Evolutionary conservation across 1,284 basidiomycete species (phyloP), one percentile per base, ranked within the genome.

Genomic region (Tylopilus sp.): DNA sequence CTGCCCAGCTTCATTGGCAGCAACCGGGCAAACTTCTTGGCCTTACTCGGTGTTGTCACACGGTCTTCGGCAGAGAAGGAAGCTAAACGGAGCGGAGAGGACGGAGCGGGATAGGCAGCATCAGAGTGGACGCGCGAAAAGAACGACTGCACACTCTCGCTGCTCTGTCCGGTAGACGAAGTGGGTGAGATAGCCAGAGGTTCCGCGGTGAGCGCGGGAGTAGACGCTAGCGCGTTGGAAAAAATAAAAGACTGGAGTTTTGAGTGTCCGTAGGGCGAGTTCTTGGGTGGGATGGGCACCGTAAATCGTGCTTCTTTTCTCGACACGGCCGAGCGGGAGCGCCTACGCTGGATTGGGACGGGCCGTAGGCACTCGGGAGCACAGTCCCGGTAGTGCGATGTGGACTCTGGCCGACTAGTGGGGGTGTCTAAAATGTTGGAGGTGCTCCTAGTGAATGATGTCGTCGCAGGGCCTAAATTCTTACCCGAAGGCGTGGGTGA

Each of bases 301-400:
- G 57, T 65, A 37, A 51, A 40, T 26, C 61, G 61, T 1, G 55
- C 66, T 57, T 67, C 66, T 45, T 55, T 64, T 25, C 63, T 63
- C 30, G 65, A 69, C 18, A 66, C 54, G 40, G 64, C 64, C 38
- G 64, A 66, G 28, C 62, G 64, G 13, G 64, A 69, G 38, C 64
- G 64, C 44, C 65, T 55, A 44, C 64, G 66, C 37, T 69, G 61
- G 11, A 68, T 54, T 16, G 59, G 53, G 31, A 55, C 11, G 16
- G 37, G 38, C 16, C 49, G 59, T 16, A 52, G 29, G 34, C 46
- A 23, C 19, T 61, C 55, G 7, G 44, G 43, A 33, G 39, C 31
- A 43, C 21, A 19, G 33, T 49, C 49, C 26, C 50, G 47, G 10
- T 55, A 41, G 19, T 31, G 36, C 49, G 46, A 52, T 37, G 43